phyloP scores from a whole-genome alignment of 192 early-diverging fungal genomes.

The Diversispora eburnea region DNA sequence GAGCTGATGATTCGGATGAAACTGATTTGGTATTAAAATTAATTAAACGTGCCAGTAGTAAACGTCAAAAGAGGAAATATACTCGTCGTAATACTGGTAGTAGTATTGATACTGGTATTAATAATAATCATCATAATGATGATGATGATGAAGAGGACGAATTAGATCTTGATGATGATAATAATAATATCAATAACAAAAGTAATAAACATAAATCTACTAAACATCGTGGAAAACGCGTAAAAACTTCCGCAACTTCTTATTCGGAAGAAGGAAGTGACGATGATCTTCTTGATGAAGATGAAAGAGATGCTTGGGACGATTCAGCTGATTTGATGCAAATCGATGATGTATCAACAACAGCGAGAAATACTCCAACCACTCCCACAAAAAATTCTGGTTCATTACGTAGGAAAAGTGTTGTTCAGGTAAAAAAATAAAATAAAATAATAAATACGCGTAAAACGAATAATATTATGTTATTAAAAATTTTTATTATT shows the following conservation, averaged over 20 bases:
- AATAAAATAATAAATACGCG: too few relatives aligned
- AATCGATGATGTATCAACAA: neutral
- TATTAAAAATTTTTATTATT: too few relatives aligned
- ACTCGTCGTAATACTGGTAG: conserved; percentile 15
- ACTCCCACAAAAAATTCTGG: too few relatives aligned
- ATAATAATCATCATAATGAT: neutral
- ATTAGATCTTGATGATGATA: neutral
- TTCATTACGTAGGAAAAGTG: neutral
- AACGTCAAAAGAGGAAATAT: conserved; percentile 26
- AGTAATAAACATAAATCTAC: too few relatives aligned
- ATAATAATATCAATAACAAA: neutral
- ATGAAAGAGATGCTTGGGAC: conserved; percentile 4
- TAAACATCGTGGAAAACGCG: neutral
- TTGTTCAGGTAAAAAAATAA: conserved; percentile 16
- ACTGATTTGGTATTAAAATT: conserved; percentile 23
- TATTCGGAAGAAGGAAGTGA: neutral
- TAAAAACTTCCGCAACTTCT: neutral
- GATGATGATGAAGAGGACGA: neutral
- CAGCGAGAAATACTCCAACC: too few relatives aligned
- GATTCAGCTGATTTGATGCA: neutral
- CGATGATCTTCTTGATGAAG: conserved; percentile 4
- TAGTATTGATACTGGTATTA: neutral
- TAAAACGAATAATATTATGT: too few relatives aligned
- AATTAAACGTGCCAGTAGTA: conserved; percentile 26
- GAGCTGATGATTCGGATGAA: conserved; percentile 3